These are phyloP conservation scores for Fusarium sp. DNA, from an alignment of 2,329 filamentous ascomycete genomes.

Conservation along the genomic window DNA sequence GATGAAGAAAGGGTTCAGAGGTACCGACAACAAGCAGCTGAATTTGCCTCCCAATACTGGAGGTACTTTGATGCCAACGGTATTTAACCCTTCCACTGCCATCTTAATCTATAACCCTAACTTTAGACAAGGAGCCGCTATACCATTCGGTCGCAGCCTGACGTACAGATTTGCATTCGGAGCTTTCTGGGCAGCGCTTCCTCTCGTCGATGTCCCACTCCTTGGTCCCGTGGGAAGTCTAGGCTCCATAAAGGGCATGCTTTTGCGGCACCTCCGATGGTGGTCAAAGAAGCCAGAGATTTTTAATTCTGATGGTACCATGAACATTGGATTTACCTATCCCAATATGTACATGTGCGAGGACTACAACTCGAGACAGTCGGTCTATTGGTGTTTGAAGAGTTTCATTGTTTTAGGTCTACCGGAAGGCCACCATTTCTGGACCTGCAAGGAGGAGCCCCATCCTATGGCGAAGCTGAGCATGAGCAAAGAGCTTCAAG, in stretches of 20 bases:
- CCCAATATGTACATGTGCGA: conserved; percentile 66
- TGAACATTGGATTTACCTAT: conserved; percentile 57
- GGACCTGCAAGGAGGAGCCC: conserved; percentile 19
- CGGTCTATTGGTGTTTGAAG: conserved; percentile 66
- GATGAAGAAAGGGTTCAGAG: conserved; percentile 53
- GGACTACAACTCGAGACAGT: conserved; percentile 68
- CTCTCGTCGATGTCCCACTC: conserved; percentile 54
- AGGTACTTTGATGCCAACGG: conserved; percentile 60
- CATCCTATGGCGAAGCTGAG: conserved; percentile 7
- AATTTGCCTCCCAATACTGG: conserved; percentile 58
- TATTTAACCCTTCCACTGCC: conserved; percentile 24
- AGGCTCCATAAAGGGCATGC: conserved; percentile 60
- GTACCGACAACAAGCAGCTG: conserved; percentile 53
- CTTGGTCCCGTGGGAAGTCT: conserved; percentile 49
- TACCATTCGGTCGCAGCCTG: conserved; percentile 62
- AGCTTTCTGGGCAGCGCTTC: conserved; percentile 60
- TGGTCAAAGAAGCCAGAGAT: conserved; percentile 56
- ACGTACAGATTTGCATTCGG: conserved; percentile 63
- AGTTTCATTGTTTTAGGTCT: conserved; percentile 58
- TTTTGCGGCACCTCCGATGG: conserved; percentile 64
- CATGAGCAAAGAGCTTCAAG: not conserved
- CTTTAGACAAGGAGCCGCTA: conserved; percentile 56
- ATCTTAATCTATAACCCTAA: not conserved
- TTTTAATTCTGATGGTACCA: conserved; percentile 60
- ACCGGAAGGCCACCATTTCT: conserved; percentile 36